Conservation (phyloP, 2,329 filamentous ascomycete species). For the Didymella segeticola region DNA sequence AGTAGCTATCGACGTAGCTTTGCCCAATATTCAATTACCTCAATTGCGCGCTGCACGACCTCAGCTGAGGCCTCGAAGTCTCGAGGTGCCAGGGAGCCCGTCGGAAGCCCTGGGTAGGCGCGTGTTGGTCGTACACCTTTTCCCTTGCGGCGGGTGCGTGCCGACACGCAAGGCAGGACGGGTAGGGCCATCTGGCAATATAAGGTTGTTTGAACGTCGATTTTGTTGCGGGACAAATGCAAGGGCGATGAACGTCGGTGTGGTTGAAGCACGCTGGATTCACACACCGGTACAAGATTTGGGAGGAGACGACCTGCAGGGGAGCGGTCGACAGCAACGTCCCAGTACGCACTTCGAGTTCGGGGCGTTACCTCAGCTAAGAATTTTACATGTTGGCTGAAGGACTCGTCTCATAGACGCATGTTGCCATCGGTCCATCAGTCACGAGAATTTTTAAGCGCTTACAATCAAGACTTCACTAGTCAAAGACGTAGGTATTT, state of each 20-base stretch:
- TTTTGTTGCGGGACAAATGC: not conserved
- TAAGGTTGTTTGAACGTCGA: slow-evolving; percentile 15
- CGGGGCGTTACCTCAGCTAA: too few relatives aligned
- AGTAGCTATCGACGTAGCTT: not conserved
- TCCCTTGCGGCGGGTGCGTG: slow-evolving; percentile 8
- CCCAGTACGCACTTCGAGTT: too few relatives aligned
- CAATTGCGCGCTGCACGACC: too few relatives aligned
- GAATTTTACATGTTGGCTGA: too few relatives aligned
- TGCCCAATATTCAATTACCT: not conserved
- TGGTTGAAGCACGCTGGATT: not conserved
- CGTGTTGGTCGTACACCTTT: slow-evolving; percentile 13
- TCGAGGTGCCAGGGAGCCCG: slow-evolving; percentile 3
- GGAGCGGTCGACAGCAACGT: slow-evolving; percentile 5
- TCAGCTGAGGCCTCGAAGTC: not conserved
- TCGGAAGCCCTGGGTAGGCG: slow-evolving; percentile 2
- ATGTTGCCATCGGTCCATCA: too few relatives aligned
- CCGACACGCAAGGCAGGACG: slow-evolving; percentile 3
- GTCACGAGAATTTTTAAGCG: too few relatives aligned
- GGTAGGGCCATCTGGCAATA: slow-evolving; percentile 8
- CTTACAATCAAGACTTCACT: too few relatives aligned
- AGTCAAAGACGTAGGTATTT: not conserved
- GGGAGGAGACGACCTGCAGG: not conserved
- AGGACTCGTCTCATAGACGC: too few relatives aligned
- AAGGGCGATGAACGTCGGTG: not conserved
- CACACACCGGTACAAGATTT: not conserved